Evolutionary conservation across 495 filamentous ascomycete genomes (phyloP).

Genomic region (Aspergillus kassunensis): DNA sequence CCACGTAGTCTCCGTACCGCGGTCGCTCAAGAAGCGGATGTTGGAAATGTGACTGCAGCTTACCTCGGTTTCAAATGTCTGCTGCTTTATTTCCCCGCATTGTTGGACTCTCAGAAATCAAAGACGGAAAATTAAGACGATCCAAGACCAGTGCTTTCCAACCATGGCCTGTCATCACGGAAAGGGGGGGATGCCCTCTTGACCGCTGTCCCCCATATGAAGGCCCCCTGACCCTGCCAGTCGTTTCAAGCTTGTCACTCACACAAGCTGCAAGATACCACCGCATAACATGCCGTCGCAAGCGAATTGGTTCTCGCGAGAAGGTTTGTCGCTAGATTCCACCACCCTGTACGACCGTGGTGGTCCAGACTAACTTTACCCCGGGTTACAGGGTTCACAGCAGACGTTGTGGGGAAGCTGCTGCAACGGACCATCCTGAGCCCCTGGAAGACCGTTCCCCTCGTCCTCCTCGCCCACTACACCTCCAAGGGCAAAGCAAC

Average conservation of each 20-base stretch:
- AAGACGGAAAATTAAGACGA: not conserved
- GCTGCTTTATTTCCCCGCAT: slow-evolving; percentile 8
- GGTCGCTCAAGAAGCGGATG: not conserved
- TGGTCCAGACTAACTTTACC: not conserved
- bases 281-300: slow-evolving; percentile 19
- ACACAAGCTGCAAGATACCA: not conserved
- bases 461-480: slow-evolving; percentile 55
- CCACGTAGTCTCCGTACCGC: no score
- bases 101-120: not conserved
- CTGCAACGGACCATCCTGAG: slow-evolving; percentile 55
- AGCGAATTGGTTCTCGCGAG: slow-evolving; percentile 29
- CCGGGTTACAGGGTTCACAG: slow-evolving; percentile 51
- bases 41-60: not conserved
- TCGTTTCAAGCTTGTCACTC: not conserved
- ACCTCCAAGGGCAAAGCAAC: slow-evolving; percentile 53
- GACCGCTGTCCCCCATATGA: slow-evolving; percentile 4
- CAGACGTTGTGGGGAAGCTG: slow-evolving; percentile 52
- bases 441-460: slow-evolving; percentile 52
- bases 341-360: no score
- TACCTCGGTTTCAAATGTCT: slow-evolving; percentile 16
- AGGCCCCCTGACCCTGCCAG: not conserved
- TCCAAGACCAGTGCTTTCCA: not conserved
- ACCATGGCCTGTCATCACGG: not conserved
- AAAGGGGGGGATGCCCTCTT: slow-evolving; percentile 1
- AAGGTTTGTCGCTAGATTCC: slow-evolving; percentile 22